Percentiles rank a stretch among this genome's conserved stretches.
Conservation (phyloP, 805 yeast species). For the Grigorovia yakushimaensis region DNA sequence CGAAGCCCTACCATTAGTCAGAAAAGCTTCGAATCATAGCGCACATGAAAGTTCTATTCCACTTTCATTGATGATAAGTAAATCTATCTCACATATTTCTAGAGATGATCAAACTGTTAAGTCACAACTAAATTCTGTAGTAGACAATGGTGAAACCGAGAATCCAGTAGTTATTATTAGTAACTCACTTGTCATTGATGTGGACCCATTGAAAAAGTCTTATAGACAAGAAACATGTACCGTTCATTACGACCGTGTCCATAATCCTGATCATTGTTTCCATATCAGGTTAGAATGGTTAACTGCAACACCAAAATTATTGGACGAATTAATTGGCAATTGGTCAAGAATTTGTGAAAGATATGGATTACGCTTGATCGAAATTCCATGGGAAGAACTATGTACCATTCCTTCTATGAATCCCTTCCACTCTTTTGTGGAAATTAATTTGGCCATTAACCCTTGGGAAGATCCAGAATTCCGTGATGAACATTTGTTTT, state of each 20-base stretch:
- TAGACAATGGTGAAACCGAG: constrained; percentile 2
- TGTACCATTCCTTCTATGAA: constrained; percentile 65
- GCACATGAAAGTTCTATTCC: constrained; percentile 5
- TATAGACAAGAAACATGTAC: constrained; percentile 67
- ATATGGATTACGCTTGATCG: constrained; percentile 72
- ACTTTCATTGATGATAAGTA: constrained; percentile 5
- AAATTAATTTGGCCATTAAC: constrained; percentile 51
- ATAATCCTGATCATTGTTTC: constrained; percentile 90
- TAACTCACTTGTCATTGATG: constrained; percentile 55
- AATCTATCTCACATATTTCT: constrained; percentile 7
- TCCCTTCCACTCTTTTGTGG: constrained; percentile 83
- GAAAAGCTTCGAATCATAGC: constrained; percentile 6
- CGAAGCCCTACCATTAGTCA: constrained; percentile 1
- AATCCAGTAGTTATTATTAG: constrained; percentile 46
- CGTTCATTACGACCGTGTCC: constrained; percentile 85
- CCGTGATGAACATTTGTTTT: constrained; percentile 31
- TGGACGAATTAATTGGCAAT: constrained; percentile 65
- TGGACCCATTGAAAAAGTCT: constrained; percentile 65
- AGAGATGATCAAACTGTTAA: constrained; percentile 8
- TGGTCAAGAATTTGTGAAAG: constrained; percentile 81
- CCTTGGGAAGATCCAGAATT: constrained; percentile 64
- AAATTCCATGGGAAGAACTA: constrained; percentile 85
- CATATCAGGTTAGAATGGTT: constrained; percentile 91
- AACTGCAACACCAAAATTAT: constrained; percentile 73
- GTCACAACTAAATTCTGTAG: neutral